A percentile compares a stretch with the other conserved stretches of the same genome.
Evolutionary conservation across 768 basidiomycete species (phyloP).

Genomic region (Russula brevipes): DNA sequence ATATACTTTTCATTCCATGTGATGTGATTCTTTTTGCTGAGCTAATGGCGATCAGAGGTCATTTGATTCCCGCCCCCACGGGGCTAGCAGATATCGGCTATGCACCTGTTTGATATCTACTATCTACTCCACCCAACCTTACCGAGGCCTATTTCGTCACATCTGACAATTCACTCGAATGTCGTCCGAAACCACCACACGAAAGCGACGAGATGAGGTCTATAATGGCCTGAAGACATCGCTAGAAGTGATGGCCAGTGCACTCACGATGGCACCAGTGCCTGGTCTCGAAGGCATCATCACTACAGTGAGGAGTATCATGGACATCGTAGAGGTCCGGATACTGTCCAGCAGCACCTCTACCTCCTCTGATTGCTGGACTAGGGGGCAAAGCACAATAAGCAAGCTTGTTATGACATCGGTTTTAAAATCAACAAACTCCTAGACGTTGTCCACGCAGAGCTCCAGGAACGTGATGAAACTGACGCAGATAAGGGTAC

Average conservation of each 20-base stretch:
- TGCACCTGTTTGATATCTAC: not conserved
- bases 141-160: not conserved
- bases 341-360: not conserved
- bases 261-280: not conserved
- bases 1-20: no score
- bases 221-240: slow-evolving; percentile 14
- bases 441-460: slow-evolving; percentile 7
- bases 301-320: slow-evolving; percentile 8
- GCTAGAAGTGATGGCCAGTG: not conserved
- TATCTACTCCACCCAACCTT: not conserved
- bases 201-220: slow-evolving; percentile 9
- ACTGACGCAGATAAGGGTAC: slow-evolving; percentile 2
- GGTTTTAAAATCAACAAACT: slow-evolving; percentile 16
- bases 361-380: not conserved
- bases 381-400: slow-evolving; percentile 21
- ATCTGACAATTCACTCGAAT: not conserved
- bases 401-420: slow-evolving; percentile 21
- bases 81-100: not conserved
- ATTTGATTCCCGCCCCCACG: no score
- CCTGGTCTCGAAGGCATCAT: slow-evolving; percentile 14
- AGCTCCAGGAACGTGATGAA: slow-evolving; percentile 12
- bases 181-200: slow-evolving; percentile 2
- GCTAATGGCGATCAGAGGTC: no score
- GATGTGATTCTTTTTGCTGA: no score
- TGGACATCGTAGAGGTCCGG: slow-evolving; percentile 14